Percentiles rank a stretch among this genome's conserved stretches.
Evolutionary conservation across 2,329 filamentous ascomycete genomes (phyloP).

Genomic region (Ceratocystis papillata): DNA sequence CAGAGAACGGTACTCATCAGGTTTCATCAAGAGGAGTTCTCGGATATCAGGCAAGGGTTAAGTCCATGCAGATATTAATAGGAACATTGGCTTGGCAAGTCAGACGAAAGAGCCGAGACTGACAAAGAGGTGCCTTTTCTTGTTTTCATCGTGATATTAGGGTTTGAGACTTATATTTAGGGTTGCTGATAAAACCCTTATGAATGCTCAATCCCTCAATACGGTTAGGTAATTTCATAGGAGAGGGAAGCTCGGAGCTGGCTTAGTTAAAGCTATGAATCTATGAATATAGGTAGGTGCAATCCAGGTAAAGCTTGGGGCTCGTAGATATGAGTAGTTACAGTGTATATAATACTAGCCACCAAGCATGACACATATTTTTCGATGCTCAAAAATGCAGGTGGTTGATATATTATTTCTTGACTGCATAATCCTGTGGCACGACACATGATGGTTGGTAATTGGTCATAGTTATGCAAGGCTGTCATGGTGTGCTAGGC

Average conservation of each 20-base stretch:
- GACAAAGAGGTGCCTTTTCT: background rate
- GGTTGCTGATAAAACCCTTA: background rate
- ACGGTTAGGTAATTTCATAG: too few species aligned
- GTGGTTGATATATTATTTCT: too few species aligned
- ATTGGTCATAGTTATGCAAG: background rate
- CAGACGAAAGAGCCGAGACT: background rate
- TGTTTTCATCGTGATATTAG: background rate
- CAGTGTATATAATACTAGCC: background rate
- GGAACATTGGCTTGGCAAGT: background rate
- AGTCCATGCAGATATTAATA: background rate
- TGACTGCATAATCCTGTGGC: background rate
- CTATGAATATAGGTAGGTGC: background rate
- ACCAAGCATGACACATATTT: background rate
- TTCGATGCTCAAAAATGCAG: too few species aligned
- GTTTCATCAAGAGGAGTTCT: conserved; percentile 6
- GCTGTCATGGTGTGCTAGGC: background rate
- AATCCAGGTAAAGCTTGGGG: background rate
- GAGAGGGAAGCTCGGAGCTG: background rate
- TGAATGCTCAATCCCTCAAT: too few species aligned
- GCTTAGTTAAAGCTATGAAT: background rate
- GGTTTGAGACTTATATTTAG: rapidly evolving
- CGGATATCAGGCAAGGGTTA: background rate
- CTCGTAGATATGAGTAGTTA: background rate
- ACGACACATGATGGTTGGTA: background rate
- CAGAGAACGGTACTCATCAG: background rate